Evolutionary conservation across 2,329 filamentous ascomycete species (phyloP), one percentile per base, ranked within the genome.

Genomic region (Tolypocladium sp.): DNA sequence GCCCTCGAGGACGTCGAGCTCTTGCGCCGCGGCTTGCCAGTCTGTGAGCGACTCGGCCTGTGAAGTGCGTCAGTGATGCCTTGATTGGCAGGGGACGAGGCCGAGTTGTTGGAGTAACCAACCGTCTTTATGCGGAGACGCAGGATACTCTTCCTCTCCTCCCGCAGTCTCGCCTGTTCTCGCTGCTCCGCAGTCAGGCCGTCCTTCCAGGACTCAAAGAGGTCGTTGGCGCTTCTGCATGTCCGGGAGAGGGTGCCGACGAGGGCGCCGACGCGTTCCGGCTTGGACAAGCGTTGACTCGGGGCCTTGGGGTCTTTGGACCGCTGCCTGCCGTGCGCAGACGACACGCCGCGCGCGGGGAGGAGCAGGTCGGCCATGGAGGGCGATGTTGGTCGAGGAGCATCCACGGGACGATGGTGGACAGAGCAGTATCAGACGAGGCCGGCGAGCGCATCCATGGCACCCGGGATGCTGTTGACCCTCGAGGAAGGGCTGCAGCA

Each of bases 1-100:
- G 53, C 87, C 87, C 70, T 96, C 91, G 17, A 96, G 76, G 12
- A 80, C 71, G 69, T 97, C 92, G 51, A 97, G 82, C 68, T 92
- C 87, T 51, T 79, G 80, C 2, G 92, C 92, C 12, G 90, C 88
- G 20, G 77, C 77, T 64, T 87, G 82, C 91, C 92, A 97, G 69
- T 92, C 85, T 56, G 81, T 76, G 65, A 86, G 82, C 1, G 83
- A 83, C 60, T 84, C 81, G 62, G 91, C 89, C 86, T 91, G 33
- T 6, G 6, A 8, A 56, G 9, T 2, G 9, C 10, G 56, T 60
- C 55, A 62, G n/a, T n/a, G n/a, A n/a, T n/a, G n/a, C n/a, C n/a
- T n/a, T n/a, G n/a, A n/a, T n/a, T n/a, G n/a, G n/a, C n/a, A n/a
- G n/a, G n/a, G n/a, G n/a, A n/a, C n/a, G n/a, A n/a, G n/a, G n/a